Conservation (phyloP, 345 rosid species). For the Carallia brachiata region DNA sequence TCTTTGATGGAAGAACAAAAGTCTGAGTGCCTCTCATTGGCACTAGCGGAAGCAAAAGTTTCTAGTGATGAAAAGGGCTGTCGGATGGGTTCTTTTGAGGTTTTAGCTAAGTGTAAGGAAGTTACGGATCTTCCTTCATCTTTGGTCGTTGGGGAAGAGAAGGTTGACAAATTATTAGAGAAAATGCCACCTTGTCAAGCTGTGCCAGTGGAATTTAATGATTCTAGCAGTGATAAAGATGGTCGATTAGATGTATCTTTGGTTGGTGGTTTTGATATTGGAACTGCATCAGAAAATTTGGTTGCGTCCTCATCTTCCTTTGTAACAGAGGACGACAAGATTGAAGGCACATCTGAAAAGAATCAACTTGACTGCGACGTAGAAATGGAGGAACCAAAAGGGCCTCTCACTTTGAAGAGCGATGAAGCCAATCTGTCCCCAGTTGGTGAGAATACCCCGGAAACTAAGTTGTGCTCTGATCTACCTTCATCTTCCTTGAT, state of each 20-base stretch:
- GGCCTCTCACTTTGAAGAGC: neutral
- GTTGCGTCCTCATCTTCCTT: neutral
- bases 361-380: neutral
- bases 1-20: slow-evolving; percentile 2
- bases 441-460: neutral
- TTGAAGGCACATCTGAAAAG: neutral
- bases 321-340: neutral
- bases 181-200: too few relatives aligned
- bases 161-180: too few relatives aligned
- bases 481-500: neutral
- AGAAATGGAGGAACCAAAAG: neutral
- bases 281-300: slow-evolving; percentile 2
- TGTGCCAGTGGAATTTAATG: neutral
- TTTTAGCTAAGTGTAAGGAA: neutral
- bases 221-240: neutral
- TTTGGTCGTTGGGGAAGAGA: neutral
- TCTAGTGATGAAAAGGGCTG: neutral
- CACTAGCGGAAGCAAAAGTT: neutral
- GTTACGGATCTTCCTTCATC: neutral
- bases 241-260: neutral
- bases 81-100: slow-evolving; percentile 4
- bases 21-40: slow-evolving; percentile 8
- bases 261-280: neutral
- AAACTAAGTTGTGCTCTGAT: neutral
- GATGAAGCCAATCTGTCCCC: neutral